A percentile compares a stretch with the other conserved stretches of the same genome.
Evolutionary conservation across 345 rosid species (phyloP).

Genomic region (Turnera subulata): DNA sequence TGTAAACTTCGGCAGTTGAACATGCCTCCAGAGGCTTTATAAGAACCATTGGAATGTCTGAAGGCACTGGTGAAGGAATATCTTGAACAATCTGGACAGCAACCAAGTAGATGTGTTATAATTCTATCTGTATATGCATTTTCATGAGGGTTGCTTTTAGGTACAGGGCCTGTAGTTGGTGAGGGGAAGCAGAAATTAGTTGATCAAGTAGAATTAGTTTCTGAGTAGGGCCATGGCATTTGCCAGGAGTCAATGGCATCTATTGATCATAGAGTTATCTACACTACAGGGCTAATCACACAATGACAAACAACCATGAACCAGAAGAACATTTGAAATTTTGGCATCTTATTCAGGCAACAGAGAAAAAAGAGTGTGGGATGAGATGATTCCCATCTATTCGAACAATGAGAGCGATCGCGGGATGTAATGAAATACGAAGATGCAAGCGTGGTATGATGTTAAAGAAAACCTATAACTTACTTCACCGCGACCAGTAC

Average conservation of each 20-base stretch:
- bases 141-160: not conserved
- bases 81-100: slow-evolving; percentile 69
- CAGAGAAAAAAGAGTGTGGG: no score
- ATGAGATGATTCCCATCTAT: not conserved
- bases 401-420: slow-evolving; percentile 5
- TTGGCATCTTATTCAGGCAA: no score
- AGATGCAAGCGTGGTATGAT: not conserved
- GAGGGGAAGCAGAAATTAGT: no score
- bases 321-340: no score
- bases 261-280: no score
- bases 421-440: not conserved
- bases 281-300: no score
- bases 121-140: not conserved
- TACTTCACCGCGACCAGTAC: slow-evolving; percentile 99
- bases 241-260: no score
- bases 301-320: no score
- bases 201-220: no score
- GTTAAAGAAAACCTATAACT: slow-evolving; percentile 15
- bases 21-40: slow-evolving; percentile 88
- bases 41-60: slow-evolving; percentile 75
- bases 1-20: slow-evolving; percentile 92
- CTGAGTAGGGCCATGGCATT: no score
- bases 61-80: slow-evolving; percentile 67
- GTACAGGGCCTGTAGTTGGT: no score
- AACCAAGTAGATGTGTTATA: not conserved